Evolutionary conservation across 805 yeast genomes (phyloP), one percentile per base, ranked within the genome.

Genomic region (Candida montana): DNA sequence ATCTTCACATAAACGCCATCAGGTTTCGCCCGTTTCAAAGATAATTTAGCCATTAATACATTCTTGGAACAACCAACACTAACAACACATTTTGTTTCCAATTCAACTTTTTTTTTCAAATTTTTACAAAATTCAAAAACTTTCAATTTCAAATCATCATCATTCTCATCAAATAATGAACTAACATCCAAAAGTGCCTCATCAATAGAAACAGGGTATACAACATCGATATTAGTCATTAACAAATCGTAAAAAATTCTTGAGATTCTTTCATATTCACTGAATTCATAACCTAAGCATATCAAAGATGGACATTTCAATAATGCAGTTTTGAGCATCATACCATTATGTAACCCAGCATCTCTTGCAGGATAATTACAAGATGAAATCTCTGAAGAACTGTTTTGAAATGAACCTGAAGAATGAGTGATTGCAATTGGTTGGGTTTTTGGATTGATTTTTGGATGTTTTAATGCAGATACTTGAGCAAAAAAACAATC

Each of bases 401-500:
- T 51, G 5, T 46, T 45, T 2, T 44, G 58, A 33, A 52, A 54
- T 28, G 62, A 61, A 4, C 50, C 34, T 2, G 63, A 60, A 18
- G 77, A 77, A 51, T 75, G 71, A 33, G 81, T 71, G 1, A 79
- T 67, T 68, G 95, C 65, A 62, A 91, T 61, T 56, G 82, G 67
- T 71, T 82, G 61, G 51, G 65, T 45, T 33, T 69, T 28, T 51
- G 62, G 46, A 44, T 75, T 76, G 15, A 81, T 55, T 3, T 77
- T 69, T 0, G 83, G 81, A 32, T 69, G 65, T 13, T 63, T 68
- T 41, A 79, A 62, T 3, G 86, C 74, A 0, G 96, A 84, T 0
- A 83, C 96, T 0, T 95, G 74, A 2, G 90, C 97, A 63, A 91
- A 91, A 54, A 93, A 91, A 49, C 95, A 88, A 59, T 91, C 99